Evolutionary conservation across 345 rosid species (phyloP), one percentile per base, ranked within the genome.

Genomic region (Trapa bicornis): DNA sequence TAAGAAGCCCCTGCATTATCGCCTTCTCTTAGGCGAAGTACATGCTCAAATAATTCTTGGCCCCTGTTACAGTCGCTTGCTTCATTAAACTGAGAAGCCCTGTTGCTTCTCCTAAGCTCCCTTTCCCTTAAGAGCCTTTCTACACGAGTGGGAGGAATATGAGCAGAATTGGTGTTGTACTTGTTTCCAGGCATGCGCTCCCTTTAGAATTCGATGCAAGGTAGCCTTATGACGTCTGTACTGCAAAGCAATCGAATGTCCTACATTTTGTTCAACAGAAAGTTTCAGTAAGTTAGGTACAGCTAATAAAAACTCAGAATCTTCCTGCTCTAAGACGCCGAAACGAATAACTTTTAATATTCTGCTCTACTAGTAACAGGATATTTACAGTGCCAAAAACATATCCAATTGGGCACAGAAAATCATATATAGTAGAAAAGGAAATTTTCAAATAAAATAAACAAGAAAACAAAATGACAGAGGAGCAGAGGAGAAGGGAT

Each of bases 121-220:
- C 87, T 85, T 1, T 83, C 93, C 82, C 84, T 79, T 79, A 95
- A 68, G 69, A 89, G 97, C 77, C 97, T 85, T 74, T 79, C 89
- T 16, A 89, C 73, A 67, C 96, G 85, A 79, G 79, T 71, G 3
- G 85, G 83, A 22, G 29, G 29, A 77, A 80, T 60, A 72, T 75
- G 85, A 74, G 76, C 67, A 4, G 96, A 71, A 74, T 81, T 82
- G 65, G 83, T 71, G 82, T 86, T 85, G 82, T 80, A 87, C 89
- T 86, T 87, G 77, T 85, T 87, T 71, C 88, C 96, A 85, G 96
- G 96, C 99, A 95, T 95, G 79, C 77, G 90, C 86, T 86, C 87
- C 45, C 80, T 68, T 75, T 73, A 73, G 69, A 72, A 80, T 70
- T 68, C 67, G 82, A 77, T 73, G 75, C 69, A 76, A 22, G 71